Conservation (phyloP, 2,329 filamentous ascomycete species). For the Colletotrichum trifolii region DNA sequence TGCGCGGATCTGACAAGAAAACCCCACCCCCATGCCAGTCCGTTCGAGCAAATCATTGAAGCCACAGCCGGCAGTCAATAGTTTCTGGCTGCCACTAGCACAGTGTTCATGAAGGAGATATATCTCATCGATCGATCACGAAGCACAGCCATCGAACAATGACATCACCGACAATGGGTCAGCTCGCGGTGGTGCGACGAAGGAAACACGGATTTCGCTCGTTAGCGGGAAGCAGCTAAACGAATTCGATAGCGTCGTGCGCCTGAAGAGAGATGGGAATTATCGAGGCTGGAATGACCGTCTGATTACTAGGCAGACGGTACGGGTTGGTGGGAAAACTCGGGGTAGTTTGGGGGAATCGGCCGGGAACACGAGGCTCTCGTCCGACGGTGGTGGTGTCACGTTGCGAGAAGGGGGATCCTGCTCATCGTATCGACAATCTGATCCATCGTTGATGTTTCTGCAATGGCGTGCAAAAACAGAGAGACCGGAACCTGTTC, state of each 20-base stretch:
- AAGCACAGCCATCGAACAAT: constrained; percentile 4
- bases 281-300: constrained; percentile 18
- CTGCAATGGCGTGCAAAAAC: neutral
- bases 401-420: neutral
- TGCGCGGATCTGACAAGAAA: too few species aligned
- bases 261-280: neutral
- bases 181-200: constrained; percentile 11
- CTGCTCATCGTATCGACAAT: neutral
- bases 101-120: neutral
- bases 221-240: constrained; percentile 2
- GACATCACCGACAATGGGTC: constrained; percentile 22
- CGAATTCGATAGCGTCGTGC: neutral
- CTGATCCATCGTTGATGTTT: neutral
- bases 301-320: neutral
- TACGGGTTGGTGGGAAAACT: constrained; percentile 9
- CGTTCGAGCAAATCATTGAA: neutral
- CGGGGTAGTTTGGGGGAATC: neutral
- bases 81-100: neutral
- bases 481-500: neutral
- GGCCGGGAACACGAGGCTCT: constrained; percentile 13
- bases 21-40: too few species aligned
- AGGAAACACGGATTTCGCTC: neutral
- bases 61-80: neutral
- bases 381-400: neutral
- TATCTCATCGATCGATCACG: constrained; percentile 12